A percentile compares a stretch with the other conserved stretches of the same genome.
Evolutionary conservation across 2,329 filamentous ascomycete species (phyloP).

Genomic region (Nemania sp.): DNA sequence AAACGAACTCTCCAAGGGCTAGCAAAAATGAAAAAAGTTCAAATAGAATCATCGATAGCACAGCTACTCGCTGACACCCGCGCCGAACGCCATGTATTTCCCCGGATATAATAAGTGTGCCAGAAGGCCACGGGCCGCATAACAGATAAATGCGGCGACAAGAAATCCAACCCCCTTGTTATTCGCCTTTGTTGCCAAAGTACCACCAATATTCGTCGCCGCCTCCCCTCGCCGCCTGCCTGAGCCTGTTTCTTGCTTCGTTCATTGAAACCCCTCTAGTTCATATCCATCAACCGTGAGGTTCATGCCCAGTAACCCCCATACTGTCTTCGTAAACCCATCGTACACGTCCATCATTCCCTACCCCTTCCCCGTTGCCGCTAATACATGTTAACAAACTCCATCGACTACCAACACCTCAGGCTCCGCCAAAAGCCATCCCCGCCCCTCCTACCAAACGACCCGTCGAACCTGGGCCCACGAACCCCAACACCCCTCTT

Average conservation of each 20-base stretch:
- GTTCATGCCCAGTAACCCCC: not conserved
- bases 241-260: not conserved
- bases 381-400: not conserved
- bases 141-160: constrained; percentile 11
- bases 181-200: not conserved
- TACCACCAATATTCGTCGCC: not conserved
- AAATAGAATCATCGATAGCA: not conserved
- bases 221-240: not conserved
- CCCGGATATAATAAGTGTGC: constrained; percentile 37
- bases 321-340: not conserved
- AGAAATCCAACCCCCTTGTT: not conserved
- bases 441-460: constrained; percentile 55
- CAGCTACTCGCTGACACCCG: not conserved
- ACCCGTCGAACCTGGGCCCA: constrained; percentile 59
- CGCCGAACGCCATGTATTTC: constrained; percentile 29
- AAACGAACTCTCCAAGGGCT: no score
- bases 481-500: constrained; percentile 53
- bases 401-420: constrained; percentile 63
- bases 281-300: not conserved
- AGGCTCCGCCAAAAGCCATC: constrained; percentile 67
- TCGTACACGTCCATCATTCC: not conserved
- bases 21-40: no score
- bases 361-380: not conserved
- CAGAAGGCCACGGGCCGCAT: constrained; percentile 4
- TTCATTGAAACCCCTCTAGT: not conserved